Evolutionary conservation across 306 rosid species (phyloP).

Genomic region (Luffa aegyptiaca): DNA sequence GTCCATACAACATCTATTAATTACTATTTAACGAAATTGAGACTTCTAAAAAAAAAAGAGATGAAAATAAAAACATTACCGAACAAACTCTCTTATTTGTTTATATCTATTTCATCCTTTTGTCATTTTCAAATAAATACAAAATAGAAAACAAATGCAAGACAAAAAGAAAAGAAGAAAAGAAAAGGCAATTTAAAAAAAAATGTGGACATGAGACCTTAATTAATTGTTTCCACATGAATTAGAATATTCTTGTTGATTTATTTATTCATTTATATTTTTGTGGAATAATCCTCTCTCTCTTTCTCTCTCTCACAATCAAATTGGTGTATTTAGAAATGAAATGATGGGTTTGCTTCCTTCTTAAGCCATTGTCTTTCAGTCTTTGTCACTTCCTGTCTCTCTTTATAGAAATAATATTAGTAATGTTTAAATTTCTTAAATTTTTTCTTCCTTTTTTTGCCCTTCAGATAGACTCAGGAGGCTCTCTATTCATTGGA

Average conservation of each 20-base stretch:
- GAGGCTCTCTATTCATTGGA: not conserved
- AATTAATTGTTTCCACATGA: slow-evolving; percentile 1
- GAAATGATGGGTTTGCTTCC: slow-evolving; percentile 58
- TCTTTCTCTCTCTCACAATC: slow-evolving; percentile 35
- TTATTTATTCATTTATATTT: slow-evolving; percentile 2
- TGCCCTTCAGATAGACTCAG: not conserved
- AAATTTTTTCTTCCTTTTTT: not conserved
- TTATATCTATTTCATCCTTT: not conserved
- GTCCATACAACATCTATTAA: too few species aligned
- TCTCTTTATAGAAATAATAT: slow-evolving; percentile 22
- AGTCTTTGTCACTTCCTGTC: slow-evolving; percentile 23
- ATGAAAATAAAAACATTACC: too few species aligned
- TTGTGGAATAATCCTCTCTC: slow-evolving; percentile 17
- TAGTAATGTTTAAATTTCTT: not conserved
- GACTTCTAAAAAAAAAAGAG: too few species aligned
- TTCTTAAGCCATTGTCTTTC: slow-evolving; percentile 59
- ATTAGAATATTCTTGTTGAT: not conserved
- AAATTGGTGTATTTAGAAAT: slow-evolving; percentile 29
- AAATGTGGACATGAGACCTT: not conserved
- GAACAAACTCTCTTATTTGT: too few species aligned
- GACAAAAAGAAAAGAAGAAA: not conserved
- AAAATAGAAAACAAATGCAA: not conserved
- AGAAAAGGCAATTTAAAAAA: not conserved
- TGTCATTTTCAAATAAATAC: not conserved
- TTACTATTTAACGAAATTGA: too few species aligned